Evolutionary conservation across 2,329 filamentous ascomycete species (phyloP).

Genomic region (Didymella pinodella): DNA sequence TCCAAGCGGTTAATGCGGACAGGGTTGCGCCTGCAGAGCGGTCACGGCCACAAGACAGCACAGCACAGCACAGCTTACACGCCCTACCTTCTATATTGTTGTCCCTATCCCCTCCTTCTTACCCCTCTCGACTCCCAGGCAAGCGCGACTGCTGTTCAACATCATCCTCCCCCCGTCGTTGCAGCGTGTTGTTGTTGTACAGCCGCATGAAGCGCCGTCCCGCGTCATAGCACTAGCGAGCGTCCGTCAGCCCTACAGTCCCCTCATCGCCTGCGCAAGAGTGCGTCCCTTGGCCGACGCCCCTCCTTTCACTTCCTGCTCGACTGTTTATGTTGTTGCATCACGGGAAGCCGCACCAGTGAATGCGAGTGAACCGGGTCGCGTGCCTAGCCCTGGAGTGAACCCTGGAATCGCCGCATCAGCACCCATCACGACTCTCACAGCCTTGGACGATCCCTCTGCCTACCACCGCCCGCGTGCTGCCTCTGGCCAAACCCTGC

Average conservation of each 20-base stretch:
- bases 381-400: conserved; percentile 5
- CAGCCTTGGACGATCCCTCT: conserved; percentile 2
- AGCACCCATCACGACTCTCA: background rate
- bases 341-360: conserved; percentile 2
- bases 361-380: conserved; percentile 5
- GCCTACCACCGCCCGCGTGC: conserved; percentile 4
- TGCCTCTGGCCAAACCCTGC: background rate
- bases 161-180: background rate
- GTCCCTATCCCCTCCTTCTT: background rate
- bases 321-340: conserved; percentile 5
- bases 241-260: conserved; percentile 21
- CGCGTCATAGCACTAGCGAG: conserved; percentile 23
- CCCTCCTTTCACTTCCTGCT: conserved; percentile 11
- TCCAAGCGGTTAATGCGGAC: conserved; percentile 20
- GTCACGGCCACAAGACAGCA: conserved; percentile 19
- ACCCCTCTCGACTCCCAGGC: conserved; percentile 6
- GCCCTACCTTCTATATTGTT: conserved; percentile 1
- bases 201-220: conserved; percentile 20
- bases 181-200: background rate
- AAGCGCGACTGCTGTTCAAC: conserved; percentile 7
- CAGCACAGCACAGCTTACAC: conserved; percentile 7
- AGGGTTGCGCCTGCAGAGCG: conserved; percentile 14
- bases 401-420: conserved; percentile 11
- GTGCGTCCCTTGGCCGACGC: conserved; percentile 15
- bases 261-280: conserved; percentile 17